phyloP scores from a whole-genome alignment of 1,284 basidiomycete species.

The Ceratobasidium sp. region DNA sequence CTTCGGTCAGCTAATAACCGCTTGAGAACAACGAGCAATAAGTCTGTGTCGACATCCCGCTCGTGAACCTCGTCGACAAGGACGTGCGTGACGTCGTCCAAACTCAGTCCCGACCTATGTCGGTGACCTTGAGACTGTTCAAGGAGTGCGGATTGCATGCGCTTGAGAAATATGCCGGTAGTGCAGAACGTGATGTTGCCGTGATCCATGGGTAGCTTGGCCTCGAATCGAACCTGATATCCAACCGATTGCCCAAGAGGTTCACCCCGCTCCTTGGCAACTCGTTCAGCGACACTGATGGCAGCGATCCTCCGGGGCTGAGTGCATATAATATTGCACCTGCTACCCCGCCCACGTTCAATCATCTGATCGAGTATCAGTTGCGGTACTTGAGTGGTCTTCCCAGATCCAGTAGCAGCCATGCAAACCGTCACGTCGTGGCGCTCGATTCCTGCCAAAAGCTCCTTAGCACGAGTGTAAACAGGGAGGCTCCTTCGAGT shows the following conservation, averaged over 20 bases:
- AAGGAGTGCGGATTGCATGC: slow-evolving; percentile 82
- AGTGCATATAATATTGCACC: slow-evolving; percentile 93
- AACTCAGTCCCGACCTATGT: slow-evolving; percentile 54
- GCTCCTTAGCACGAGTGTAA: slow-evolving; percentile 69
- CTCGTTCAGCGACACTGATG: slow-evolving; percentile 91
- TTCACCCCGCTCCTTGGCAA: slow-evolving; percentile 91
- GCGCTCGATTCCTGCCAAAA: slow-evolving; percentile 76
- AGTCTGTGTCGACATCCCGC: slow-evolving; percentile 93
- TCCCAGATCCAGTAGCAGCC: slow-evolving; percentile 96
- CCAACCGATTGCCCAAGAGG: slow-evolving; percentile 79
- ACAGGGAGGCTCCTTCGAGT: slow-evolving; percentile 80
- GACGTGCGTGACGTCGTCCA: slow-evolving; percentile 91
- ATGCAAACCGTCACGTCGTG: slow-evolving; percentile 93
- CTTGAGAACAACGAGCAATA: slow-evolving; percentile 91
- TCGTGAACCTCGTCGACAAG: slow-evolving; percentile 98
- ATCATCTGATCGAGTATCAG: slow-evolving; percentile 90
- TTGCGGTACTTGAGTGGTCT: slow-evolving; percentile 96
- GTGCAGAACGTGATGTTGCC: slow-evolving; percentile 95
- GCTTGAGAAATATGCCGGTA: slow-evolving; percentile 89
- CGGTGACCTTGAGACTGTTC: slow-evolving; percentile 53
- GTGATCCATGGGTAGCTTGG: slow-evolving; percentile 80
- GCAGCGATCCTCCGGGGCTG: slow-evolving; percentile 94
- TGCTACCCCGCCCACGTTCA: slow-evolving; percentile 78
- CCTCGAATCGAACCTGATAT: slow-evolving; percentile 94
- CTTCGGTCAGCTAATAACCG: slow-evolving; percentile 83